Base-by-base conservation (phyloP, 345 rosid species). In the Eucalyptus fibrosa region DNA sequence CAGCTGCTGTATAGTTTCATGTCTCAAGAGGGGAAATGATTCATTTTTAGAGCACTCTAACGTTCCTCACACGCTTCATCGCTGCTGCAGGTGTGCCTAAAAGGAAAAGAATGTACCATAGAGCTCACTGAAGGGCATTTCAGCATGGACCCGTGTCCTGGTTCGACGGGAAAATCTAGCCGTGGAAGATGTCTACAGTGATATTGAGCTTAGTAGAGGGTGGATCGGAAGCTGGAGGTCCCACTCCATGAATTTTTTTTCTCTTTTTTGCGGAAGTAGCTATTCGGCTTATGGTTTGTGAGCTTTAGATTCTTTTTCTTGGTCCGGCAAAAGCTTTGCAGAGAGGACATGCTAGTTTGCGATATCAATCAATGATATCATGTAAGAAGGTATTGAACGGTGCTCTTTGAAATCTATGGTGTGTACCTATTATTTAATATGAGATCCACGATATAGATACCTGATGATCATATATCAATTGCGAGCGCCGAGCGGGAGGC, bases 71-170 rank as follows among this genome's bases (percentile, higher is more conserved):
- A n/a, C 42, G 50, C 51, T 37, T 47, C 37, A 47, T 88, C 28
- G 34, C 53, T 50, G 53, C 53, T 90, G 88, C 94, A 92, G 96
- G 92, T 86, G 18, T 95, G 95, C 88, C 88, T 94, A 17, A 88
- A 91, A 88, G 91, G 90, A 87, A 92, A 69, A 40, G 94, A 94
- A 85, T 93, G 97, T 77, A 87, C 86, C 12, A 65, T 95, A 44
- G 91, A 94, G 86, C 88, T 93, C 49, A 67, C 92, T 30, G 91
- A 87, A 81, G 94, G 91, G 86, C 92, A 91, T 51, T 94, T 95
- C 87, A 50, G 89, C 44, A 90, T 86, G 77, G 88, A 90, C 28
- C 81, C 88, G 69, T 95, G 95, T 88, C 89, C 87, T 1, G 92
- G 91, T 50, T 88, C 81, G 10, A 89, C 2, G 18, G 51, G 18